These are phyloP conservation scores for Anthracocystis setariae DNA, from an alignment of 1,284 basidiomycete species.

Conservation along the genomic window DNA sequence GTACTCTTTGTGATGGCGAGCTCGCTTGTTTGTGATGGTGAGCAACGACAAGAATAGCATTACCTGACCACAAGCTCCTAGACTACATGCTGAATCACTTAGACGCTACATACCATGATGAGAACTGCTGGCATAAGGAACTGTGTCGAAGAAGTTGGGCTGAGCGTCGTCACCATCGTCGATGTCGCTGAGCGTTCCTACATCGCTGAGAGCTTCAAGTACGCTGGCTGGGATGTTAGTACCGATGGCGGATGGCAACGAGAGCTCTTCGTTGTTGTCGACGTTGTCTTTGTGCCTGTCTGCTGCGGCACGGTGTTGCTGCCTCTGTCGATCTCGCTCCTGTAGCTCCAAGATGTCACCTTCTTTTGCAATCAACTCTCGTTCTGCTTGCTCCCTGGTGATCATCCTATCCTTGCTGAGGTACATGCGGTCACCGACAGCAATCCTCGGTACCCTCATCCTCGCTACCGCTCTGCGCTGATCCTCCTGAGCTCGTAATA, in stretches of 20 bases:
- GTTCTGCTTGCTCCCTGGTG: slow-evolving; percentile 12
- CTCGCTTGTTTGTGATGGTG: too few relatives aligned
- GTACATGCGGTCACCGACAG: background rate
- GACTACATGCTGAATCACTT: slow-evolving; percentile 4
- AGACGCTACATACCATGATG: background rate
- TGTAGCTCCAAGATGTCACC: background rate
- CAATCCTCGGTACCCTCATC: background rate
- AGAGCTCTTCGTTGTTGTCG: slow-evolving; percentile 2
- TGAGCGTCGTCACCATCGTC: background rate
- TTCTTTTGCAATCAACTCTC: slow-evolving; percentile 5
- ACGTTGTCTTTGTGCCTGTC: background rate
- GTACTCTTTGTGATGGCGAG: too few relatives aligned
- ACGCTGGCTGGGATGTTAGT: too few relatives aligned
- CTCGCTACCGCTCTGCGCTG: background rate
- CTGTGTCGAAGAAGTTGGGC: slow-evolving; percentile 1
- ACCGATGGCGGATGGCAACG: too few relatives aligned
- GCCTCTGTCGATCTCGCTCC: background rate
- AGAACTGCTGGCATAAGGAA: background rate
- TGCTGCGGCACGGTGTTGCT: background rate
- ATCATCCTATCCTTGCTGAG: slow-evolving; percentile 8
- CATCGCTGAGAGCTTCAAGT: too few relatives aligned
- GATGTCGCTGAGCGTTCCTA: slow-evolving; percentile 6
- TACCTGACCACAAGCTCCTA: slow-evolving; percentile 1
- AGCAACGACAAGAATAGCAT: background rate
- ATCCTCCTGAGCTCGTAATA: slow-evolving; percentile 2